Base-by-base conservation (phyloP, 208 protist species). In the Leishmania major region DNA sequence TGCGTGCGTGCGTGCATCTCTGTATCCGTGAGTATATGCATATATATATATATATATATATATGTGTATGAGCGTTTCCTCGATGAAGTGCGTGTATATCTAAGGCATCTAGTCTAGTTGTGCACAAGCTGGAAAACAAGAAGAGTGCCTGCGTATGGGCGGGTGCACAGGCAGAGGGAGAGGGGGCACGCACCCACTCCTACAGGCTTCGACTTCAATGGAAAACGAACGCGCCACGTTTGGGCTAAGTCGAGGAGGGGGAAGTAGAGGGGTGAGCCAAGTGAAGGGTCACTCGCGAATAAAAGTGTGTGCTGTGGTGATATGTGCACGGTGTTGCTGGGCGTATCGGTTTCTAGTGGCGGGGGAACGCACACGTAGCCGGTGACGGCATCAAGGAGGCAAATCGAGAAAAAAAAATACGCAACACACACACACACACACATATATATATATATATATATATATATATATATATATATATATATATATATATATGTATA, bases 361-460 rank as follows among this genome's bases (percentile, higher is more conserved):
- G 40, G 67, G 40, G 40, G 67, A 72, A 15, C 67, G 67, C 40
- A 43, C 67, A 45, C 67, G 35, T 31, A 28, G 22, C 67, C 67
- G 19, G 19, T 3, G 47, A 40, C 71, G 22, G 40, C 71, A 75
- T 40, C n/a, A 11, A 19, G 71, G n/a, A 73, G 28, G 69, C 19
- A 31, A 22, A 25, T 17, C 8, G 40, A 35, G n/a, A 53, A 1
- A 15, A 59, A 40, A 40, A 3, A 40, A 40, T 40, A 40, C 1
- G 37, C 37, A 40, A 7, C 28, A n/a, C 11, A 43, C 0, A 43
- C 4, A 25, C 0, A 43, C 10, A 45, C 0, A 45, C 10, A 45
- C 0, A 45, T 45, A 10, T 45, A 10, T 1, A 0, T 45, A 0
- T 10, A 0, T 1, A 0, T 49, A 1, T 49, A n/a, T n/a, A n/a